phyloP scores from a whole-genome alignment of 2,329 filamentous ascomycete species.

The Claviceps humidiphila region DNA sequence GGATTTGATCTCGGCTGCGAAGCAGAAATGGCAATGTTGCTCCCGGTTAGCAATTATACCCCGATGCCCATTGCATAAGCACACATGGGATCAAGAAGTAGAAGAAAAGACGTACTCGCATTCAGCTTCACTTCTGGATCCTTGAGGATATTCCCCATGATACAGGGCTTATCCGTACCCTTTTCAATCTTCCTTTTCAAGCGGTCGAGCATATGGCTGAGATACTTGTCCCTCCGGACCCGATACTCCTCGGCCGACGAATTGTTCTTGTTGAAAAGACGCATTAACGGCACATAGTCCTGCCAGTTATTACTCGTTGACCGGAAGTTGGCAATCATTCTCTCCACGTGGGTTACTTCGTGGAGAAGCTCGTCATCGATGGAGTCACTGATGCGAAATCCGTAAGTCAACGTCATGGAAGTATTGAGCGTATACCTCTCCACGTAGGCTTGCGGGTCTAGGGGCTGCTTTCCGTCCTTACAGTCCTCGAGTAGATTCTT shows the following conservation, averaged over 20 bases:
- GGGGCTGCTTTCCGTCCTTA: slow-evolving; percentile 44
- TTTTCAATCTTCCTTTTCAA: slow-evolving; percentile 26
- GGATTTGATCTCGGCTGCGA: slow-evolving; percentile 57
- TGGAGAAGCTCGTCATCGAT: slow-evolving; percentile 53
- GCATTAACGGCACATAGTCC: slow-evolving; percentile 67
- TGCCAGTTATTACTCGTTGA: slow-evolving; percentile 76
- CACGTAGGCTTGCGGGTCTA: slow-evolving; percentile 62
- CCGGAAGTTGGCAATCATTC: slow-evolving; percentile 61
- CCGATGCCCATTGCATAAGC: background rate
- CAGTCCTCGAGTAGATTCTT: slow-evolving; percentile 57
- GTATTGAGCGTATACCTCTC: slow-evolving; percentile 67
- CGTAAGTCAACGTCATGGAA: slow-evolving; percentile 66
- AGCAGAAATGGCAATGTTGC: background rate
- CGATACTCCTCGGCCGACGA: slow-evolving; percentile 52
- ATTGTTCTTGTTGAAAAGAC: slow-evolving; percentile 50
- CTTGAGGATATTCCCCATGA: slow-evolving; percentile 41
- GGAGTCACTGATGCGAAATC: slow-evolving; percentile 59
- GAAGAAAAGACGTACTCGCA: slow-evolving; percentile 13
- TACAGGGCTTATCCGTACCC: slow-evolving; percentile 27
- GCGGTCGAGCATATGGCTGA: slow-evolving; percentile 52
- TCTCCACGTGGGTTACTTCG: slow-evolving; percentile 65
- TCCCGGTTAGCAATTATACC: background rate
- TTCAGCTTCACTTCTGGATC: slow-evolving; percentile 29
- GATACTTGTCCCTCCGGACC: slow-evolving; percentile 53
- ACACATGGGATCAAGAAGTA: background rate